These are phyloP conservation scores for Pyrus pyrifolia DNA, from an alignment of 306 rosid species.

Conservation along the genomic window DNA sequence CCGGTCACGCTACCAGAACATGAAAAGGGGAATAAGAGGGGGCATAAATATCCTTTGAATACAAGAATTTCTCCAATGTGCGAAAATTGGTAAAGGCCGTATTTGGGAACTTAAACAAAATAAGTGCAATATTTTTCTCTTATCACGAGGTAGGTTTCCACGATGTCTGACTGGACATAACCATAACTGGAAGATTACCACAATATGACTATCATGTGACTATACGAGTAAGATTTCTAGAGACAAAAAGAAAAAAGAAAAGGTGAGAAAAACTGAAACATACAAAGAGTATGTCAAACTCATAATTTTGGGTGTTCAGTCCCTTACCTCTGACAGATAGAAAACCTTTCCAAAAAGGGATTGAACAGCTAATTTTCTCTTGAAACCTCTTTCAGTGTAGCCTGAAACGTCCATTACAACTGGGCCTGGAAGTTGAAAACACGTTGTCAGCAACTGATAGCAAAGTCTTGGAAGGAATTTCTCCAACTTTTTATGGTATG, in stretches of 20 bases:
- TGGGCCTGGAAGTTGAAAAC: conserved; percentile 61
- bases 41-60: background rate
- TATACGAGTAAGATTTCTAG: background rate
- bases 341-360: conserved; percentile 87
- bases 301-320: conserved; percentile 5
- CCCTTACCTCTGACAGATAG: conserved; percentile 83
- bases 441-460: conserved; percentile 12
- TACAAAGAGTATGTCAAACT: background rate
- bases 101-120: background rate
- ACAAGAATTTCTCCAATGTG: background rate
- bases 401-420: conserved; percentile 79
- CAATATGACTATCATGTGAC: background rate
- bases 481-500: background rate
- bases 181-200: background rate
- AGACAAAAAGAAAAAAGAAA: background rate
- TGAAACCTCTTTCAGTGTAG: conserved; percentile 90
- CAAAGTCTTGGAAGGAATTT: background rate
- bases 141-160: background rate
- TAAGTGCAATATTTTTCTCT: background rate
- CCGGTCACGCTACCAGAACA: background rate
- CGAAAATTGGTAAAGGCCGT: background rate
- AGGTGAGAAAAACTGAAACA: background rate
- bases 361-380: conserved; percentile 91
- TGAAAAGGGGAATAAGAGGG: background rate
- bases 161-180: background rate